Conservation (phyloP, 768 basidiomycete genomes). For the Lactarius deliciosus region DNA sequence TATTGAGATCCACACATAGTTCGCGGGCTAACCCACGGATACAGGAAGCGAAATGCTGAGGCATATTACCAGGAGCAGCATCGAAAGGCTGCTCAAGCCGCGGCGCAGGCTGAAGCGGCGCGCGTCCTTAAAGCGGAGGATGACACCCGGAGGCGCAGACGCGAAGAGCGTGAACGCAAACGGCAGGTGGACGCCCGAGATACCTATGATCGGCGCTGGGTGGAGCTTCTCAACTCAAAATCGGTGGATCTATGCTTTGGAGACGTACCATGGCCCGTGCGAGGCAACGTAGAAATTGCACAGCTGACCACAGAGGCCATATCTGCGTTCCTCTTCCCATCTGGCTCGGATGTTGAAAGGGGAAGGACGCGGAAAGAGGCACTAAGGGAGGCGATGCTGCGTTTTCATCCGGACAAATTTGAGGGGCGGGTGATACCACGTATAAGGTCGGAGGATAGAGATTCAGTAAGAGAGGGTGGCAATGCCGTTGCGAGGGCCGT, state of each 20-base stretch:
- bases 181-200: conserved; percentile 51
- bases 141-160: conserved; percentile 51
- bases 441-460: conserved; percentile 47
- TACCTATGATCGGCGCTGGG: conserved; percentile 56
- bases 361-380: conserved; percentile 49
- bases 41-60: conserved; percentile 64
- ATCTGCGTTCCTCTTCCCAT: conserved; percentile 50
- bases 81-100: conserved; percentile 52
- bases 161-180: conserved; percentile 47
- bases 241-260: conserved; percentile 41
- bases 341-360: conserved; percentile 33
- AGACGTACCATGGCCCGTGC: conserved; percentile 66
- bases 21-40: conserved; percentile 19
- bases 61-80: conserved; percentile 64
- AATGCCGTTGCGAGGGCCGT: conserved; percentile 62
- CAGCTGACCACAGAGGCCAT: conserved; percentile 44
- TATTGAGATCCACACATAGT: conserved; percentile 7
- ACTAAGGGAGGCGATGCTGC: conserved; percentile 57
- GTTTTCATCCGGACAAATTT: conserved; percentile 71
- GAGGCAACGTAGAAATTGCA: conserved; percentile 26
- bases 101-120: conserved; percentile 54
- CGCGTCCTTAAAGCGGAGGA: conserved; percentile 52
- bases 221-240: conserved; percentile 37
- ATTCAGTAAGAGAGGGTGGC: conserved; percentile 56
- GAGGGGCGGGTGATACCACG: conserved; percentile 66